Conservation (phyloP, 2,329 filamentous ascomycete genomes). For the Coniochaeta ligniaria region DNA sequence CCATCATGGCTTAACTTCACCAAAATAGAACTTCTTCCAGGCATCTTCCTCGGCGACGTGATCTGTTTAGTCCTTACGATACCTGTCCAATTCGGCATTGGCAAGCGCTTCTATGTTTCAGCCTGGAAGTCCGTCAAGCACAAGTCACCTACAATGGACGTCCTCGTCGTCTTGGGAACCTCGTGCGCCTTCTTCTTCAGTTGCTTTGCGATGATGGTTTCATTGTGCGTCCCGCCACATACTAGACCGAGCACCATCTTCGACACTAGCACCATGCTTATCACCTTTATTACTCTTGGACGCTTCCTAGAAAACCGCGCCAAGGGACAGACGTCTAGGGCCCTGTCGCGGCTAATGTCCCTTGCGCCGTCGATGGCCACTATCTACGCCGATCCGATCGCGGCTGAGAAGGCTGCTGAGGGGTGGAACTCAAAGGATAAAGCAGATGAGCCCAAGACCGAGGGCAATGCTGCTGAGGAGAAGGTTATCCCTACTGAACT, state of each 20-base stretch:
- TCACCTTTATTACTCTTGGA: conserved; percentile 89
- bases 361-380: conserved; percentile 93
- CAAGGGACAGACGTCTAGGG: conserved; percentile 93
- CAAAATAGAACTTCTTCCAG: conserved; percentile 55
- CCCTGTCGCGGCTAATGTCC: conserved; percentile 89
- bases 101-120: conserved; percentile 85
- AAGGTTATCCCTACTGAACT: conserved; percentile 87
- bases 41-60: conserved; percentile 82
- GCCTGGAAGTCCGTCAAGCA: conserved; percentile 93
- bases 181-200: conserved; percentile 97
- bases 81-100: conserved; percentile 93
- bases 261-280: conserved; percentile 96
- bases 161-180: conserved; percentile 87
- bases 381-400: conserved; percentile 91
- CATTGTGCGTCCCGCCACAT: conserved; percentile 68
- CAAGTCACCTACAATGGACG: conserved; percentile 92
- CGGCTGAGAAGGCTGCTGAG: conserved; percentile 84
- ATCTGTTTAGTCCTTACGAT: conserved; percentile 78
- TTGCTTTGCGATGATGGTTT: conserved; percentile 77
- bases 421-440: conserved; percentile 51
- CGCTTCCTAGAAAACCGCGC: conserved; percentile 90
- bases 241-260: conserved; percentile 82
- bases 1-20: conserved; percentile 68
- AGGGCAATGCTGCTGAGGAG: conserved; percentile 67
- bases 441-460: conserved; percentile 38